Conservation (phyloP, 768 basidiomycete species). For the Pisolithus sp. region DNA sequence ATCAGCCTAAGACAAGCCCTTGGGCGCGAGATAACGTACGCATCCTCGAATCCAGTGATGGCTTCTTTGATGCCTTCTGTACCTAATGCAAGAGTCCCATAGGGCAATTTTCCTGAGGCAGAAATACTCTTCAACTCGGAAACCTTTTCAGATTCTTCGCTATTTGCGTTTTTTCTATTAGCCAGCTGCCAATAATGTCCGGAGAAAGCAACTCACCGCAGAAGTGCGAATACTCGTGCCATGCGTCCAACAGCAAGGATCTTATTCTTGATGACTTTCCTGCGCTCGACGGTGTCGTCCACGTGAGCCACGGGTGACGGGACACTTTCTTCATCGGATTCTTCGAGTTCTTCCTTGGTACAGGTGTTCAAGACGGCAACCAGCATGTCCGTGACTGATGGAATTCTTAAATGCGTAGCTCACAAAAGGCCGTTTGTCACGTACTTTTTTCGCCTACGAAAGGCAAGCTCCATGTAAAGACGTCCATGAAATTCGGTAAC, state of each 20-base stretch:
- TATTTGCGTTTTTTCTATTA: conserved; percentile 22
- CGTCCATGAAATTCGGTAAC: conserved; percentile 99
- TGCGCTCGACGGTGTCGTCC: conserved; percentile 60
- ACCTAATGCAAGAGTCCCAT: conserved; percentile 78
- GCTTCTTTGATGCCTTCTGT: conserved; percentile 94
- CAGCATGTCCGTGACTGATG: conserved; percentile 93
- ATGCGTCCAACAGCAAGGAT: conserved; percentile 96
- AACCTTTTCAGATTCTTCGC: conserved; percentile 96
- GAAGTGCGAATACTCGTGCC: conserved; percentile 91
- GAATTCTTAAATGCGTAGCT: background rate
- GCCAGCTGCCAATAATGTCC: background rate
- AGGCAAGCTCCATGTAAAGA: conserved; percentile 97
- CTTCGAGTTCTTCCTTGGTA: conserved; percentile 93
- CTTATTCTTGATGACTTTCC: conserved; percentile 95
- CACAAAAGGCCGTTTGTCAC: conserved; percentile 10
- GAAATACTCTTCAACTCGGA: conserved; percentile 93
- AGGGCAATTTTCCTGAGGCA: conserved; percentile 72
- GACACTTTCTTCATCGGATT: conserved; percentile 46
- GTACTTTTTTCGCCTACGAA: conserved; percentile 97
- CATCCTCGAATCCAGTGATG: conserved; percentile 91
- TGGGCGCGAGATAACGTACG: conserved; percentile 50
- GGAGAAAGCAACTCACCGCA: conserved; percentile 63
- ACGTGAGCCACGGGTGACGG: conserved; percentile 31
- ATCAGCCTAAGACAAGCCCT: background rate
- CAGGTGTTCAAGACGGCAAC: conserved; percentile 95